Conservation (phyloP, 2,329 filamentous ascomycete genomes). For the Aschersonia sp. region DNA sequence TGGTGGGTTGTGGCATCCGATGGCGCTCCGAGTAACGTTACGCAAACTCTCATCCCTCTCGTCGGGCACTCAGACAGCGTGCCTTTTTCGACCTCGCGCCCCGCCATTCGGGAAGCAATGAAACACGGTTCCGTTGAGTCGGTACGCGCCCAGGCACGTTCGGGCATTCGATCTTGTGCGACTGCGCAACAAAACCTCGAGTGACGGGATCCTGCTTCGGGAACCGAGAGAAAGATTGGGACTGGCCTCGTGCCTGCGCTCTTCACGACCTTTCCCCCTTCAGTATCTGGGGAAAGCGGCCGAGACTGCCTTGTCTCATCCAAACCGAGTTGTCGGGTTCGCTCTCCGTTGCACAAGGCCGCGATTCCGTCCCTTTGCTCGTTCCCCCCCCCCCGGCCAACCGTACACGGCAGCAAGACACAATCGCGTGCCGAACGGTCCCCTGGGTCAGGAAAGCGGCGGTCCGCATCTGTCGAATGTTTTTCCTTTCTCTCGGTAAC, state of each 20-base stretch:
- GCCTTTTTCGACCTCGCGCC: not conserved
- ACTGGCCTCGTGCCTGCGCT: too few relatives aligned
- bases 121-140: conserved; percentile 2
- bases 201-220: not conserved
- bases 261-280: not conserved
- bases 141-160: conserved; percentile 1
- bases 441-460: conserved; percentile 1
- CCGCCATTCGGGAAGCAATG: conserved; percentile 2
- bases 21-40: conserved; percentile 1
- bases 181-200: not conserved
- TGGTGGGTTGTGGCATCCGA: not conserved
- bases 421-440: too few relatives aligned
- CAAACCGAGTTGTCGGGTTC: conserved; percentile 2
- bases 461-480: conserved; percentile 3
- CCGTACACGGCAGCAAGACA: too few relatives aligned
- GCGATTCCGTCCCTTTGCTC: not conserved
- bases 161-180: conserved; percentile 2
- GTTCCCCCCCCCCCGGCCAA: not conserved
- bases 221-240: too few relatives aligned
- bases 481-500: conserved; percentile 3
- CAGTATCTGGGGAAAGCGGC: not conserved
- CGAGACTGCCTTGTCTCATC: conserved; percentile 2
- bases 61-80: too few relatives aligned
- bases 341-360: not conserved
- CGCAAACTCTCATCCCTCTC: not conserved